A percentile compares a stretch with the other conserved stretches of the same genome.
phyloP scores from a whole-genome alignment of 176 grass and related monocot species.

The Zea luxurians region DNA sequence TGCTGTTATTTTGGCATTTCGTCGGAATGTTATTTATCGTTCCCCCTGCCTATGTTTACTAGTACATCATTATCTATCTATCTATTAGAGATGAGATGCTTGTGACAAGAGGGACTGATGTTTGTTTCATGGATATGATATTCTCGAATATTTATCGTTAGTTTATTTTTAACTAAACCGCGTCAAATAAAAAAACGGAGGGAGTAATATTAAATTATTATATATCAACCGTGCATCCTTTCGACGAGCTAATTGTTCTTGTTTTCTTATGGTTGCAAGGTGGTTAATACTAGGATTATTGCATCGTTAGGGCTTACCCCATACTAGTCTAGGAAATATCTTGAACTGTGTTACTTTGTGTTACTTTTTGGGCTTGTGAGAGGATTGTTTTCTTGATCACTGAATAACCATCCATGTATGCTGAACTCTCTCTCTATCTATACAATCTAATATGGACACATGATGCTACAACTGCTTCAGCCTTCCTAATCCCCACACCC shows the following conservation, averaged over 20 bases:
- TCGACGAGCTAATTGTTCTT: conserved; percentile 20
- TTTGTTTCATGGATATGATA: conserved; percentile 37
- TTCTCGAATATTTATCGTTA: no score
- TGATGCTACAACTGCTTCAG: no score
- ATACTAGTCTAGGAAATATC: background rate
- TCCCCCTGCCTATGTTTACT: conserved; percentile 4
- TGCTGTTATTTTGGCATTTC: conserved; percentile 45
- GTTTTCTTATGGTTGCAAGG: background rate
- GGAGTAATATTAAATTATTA: conserved; percentile 14
- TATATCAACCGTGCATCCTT: conserved; percentile 24
- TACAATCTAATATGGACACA: no score
- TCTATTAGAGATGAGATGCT: conserved; percentile 24
- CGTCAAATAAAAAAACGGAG: no score
- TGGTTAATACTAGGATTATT: background rate
- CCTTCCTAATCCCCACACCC: no score
- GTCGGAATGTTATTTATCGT: conserved; percentile 40
- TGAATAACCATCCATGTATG: background rate
- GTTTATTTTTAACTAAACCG: no score
- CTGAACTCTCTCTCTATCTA: background rate
- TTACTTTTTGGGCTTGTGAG: background rate
- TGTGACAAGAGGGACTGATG: conserved; percentile 36
- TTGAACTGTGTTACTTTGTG: conserved; percentile 5
- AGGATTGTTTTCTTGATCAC: background rate
- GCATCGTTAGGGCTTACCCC: background rate
- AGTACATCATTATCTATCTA: background rate